Conservation (phyloP, 2,329 filamentous ascomycete genomes). For the Pyricularia sp. region DNA sequence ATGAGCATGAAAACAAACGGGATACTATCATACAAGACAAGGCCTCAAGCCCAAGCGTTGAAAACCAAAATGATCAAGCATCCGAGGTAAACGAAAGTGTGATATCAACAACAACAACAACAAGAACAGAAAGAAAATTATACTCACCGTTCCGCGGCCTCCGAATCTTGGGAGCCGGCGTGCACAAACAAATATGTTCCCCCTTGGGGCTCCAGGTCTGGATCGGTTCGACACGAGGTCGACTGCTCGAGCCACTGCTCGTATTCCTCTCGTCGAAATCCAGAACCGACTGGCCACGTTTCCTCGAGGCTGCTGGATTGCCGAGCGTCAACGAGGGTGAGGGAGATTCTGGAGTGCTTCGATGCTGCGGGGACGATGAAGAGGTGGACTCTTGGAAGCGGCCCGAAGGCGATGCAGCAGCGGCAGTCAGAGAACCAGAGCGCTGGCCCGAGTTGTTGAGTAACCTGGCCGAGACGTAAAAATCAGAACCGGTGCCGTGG, state of each 20-base stretch:
- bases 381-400: neutral
- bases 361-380: neutral
- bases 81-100: neutral
- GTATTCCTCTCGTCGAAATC: neutral
- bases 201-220: slow-evolving; percentile 7
- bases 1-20: neutral
- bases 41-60: no score
- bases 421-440: neutral
- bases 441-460: neutral
- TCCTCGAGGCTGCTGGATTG: neutral
- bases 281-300: neutral
- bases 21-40: no score
- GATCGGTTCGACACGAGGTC: neutral
- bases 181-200: slow-evolving; percentile 42
- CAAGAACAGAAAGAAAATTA: slow-evolving; percentile 5
- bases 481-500: neutral
- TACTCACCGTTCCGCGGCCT: slow-evolving; percentile 45
- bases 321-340: neutral
- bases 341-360: neutral
- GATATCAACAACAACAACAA: neutral
- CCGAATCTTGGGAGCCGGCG: slow-evolving; percentile 42
- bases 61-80: neutral
- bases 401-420: no score
- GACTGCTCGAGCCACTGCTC: neutral
- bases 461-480: neutral